Evolutionary conservation across 257 asterid genomes (phyloP).

Genomic region (Lycium barbarum): DNA sequence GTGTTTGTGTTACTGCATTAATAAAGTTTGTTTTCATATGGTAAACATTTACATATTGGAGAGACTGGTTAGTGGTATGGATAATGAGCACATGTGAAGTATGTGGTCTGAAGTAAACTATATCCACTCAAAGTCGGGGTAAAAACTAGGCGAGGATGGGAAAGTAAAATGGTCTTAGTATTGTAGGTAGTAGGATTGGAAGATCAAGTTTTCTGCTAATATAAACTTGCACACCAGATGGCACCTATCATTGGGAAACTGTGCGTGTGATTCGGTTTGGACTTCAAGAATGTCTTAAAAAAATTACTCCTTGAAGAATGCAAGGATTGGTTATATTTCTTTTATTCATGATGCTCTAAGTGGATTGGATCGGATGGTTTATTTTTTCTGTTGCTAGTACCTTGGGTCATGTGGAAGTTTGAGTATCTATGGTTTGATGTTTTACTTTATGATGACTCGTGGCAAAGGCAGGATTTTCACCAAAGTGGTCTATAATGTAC

Average conservation of each 20-base stretch:
- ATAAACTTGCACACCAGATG: too few species aligned
- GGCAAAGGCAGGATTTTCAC: too few species aligned
- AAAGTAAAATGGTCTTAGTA: too few species aligned
- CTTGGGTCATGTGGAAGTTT: neutral
- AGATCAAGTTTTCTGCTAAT: too few species aligned
- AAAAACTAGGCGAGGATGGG: too few species aligned
- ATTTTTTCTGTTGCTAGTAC: too few species aligned
- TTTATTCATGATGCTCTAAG: neutral
- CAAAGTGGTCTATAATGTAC: too few species aligned
- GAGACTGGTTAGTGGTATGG: neutral
- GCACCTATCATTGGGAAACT: too few species aligned
- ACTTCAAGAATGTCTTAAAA: neutral
- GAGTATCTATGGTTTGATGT: conserved; percentile 19
- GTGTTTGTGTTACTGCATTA: neutral
- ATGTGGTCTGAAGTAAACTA: neutral
- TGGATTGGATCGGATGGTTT: too few species aligned
- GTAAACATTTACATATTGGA: neutral
- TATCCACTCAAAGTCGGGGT: too few species aligned
- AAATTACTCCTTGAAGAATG: neutral
- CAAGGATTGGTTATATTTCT: neutral
- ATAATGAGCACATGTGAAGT: neutral
- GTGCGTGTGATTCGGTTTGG: neutral
- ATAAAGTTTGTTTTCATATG: neutral
- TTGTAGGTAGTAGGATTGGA: too few species aligned
- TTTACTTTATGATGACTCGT: neutral